Evolutionary conservation across 306 rosid species (phyloP), one percentile per base, ranked within the genome.

Genomic region (Acmispon strigosus): DNA sequence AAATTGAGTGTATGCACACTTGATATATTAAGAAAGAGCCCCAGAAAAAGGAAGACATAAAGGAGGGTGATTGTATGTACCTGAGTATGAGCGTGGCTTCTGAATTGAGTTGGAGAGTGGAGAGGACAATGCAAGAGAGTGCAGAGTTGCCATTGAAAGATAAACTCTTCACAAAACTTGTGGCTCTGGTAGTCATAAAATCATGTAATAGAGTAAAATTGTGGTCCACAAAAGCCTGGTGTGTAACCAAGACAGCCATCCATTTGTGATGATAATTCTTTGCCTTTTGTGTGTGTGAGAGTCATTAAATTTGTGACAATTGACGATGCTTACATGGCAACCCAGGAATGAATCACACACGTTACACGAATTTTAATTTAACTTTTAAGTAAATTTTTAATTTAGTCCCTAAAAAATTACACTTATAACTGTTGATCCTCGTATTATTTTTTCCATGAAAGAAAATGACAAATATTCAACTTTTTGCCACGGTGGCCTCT

Each of bases 161-260:
- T 61, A 8, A 18, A 3, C 10, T 39, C 70, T 57, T 56, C 44
- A 16, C 32, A 57, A 48, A 20, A 42, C 4, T 39, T 15, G 15
- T 15, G 8, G 55, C 62, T 62, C 61, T 41, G n/a, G 29, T 34
- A 11, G 54, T 3, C 62, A 39, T 18, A 37, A 20, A 44, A 10
- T 20, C 44, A 66, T 9, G 34, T 17, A 16, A 44, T 7, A 16
- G 51, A 42, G 75, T 6, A 59, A 74, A 48, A 76, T 78, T 85
- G 87, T 84, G 96, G 96, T 66, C 27, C 72, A 17, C 75, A 74
- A 72, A 42, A 65, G 65, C 17, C n/a, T 68, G 84, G 80, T 57
- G 96, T 85, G 97, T 80, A 82, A 80, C 62, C 75, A 87, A 43
- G 77, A 81, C 73, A 87, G 49, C 98, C 98, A 87, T 74, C 80